These are phyloP conservation scores for Aspergillus hortae DNA, from an alignment of 2,329 filamentous ascomycete genomes.

Conservation along the genomic window DNA sequence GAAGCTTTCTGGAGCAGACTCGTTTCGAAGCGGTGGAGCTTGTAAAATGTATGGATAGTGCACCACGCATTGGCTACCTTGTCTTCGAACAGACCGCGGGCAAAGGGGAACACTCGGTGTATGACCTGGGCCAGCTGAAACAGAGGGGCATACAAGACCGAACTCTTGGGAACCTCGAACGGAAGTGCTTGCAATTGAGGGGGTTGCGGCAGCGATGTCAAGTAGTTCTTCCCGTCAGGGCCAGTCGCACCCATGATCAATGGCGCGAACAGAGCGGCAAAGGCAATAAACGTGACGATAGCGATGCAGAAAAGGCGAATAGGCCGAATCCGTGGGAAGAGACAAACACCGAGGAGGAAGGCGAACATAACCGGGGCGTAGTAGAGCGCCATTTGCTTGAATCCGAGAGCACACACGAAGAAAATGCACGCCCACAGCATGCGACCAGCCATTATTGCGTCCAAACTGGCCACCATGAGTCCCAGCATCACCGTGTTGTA, in stretches of 20 bases:
- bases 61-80: constrained; percentile 99
- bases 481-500: constrained; percentile 99
- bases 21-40: constrained; percentile 71
- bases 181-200: constrained; percentile 57
- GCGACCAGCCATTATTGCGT: constrained; percentile 79
- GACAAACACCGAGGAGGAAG: constrained; percentile 80
- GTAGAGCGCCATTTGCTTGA: constrained; percentile 99
- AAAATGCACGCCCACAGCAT: constrained; percentile 87
- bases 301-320: constrained; percentile 71
- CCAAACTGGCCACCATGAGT: constrained; percentile 79
- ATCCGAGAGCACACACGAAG: constrained; percentile 89
- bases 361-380: constrained; percentile 92
- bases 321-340: constrained; percentile 69
- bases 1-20: constrained; percentile 72
- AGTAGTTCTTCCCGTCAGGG: constrained; percentile 63
- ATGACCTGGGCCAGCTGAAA: constrained; percentile 79
- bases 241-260: constrained; percentile 69
- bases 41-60: constrained; percentile 81
- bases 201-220: constrained; percentile 60
- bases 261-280: constrained; percentile 71
- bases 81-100: constrained; percentile 94
- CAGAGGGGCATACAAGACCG: constrained; percentile 69
- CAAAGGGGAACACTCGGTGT: constrained; percentile 93
- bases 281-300: constrained; percentile 67
- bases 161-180: constrained; percentile 58